Conservation (phyloP, 2,329 filamentous ascomycete genomes). For the Neopestalotiopsis sp. region DNA sequence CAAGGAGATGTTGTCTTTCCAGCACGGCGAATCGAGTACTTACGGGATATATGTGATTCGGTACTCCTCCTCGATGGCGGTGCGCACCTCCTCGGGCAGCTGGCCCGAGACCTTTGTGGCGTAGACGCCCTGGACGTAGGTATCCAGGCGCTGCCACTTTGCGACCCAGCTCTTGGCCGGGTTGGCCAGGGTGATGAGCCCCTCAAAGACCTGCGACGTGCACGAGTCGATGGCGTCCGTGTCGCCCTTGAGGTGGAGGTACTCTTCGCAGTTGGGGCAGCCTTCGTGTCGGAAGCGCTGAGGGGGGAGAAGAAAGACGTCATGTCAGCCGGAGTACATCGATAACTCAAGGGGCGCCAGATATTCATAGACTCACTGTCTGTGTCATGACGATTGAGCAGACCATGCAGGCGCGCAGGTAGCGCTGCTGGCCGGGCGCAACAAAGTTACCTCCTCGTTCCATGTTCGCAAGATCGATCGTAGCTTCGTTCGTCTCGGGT, state of each 20-base stretch:
- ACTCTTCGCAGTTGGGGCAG: constrained; percentile 95
- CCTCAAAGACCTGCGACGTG: constrained; percentile 96
- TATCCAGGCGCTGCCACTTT: constrained; percentile 92
- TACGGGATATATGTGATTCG: constrained; percentile 71
- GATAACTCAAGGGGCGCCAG: constrained; percentile 6
- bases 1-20: not conserved
- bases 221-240: constrained; percentile 86
- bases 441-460: constrained; percentile 62
- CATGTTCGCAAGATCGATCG: constrained; percentile 12
- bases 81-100: constrained; percentile 69
- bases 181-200: constrained; percentile 83
- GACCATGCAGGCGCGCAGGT: constrained; percentile 96
- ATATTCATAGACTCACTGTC: constrained; percentile 51
- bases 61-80: constrained; percentile 66
- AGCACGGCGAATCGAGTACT: constrained; percentile 36
- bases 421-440: constrained; percentile 77
- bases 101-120: constrained; percentile 93
- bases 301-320: not conserved
- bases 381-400: constrained; percentile 92
- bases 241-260: constrained; percentile 82
- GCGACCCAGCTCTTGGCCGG: constrained; percentile 91
- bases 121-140: constrained; percentile 88
- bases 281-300: constrained; percentile 86
- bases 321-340: not conserved
- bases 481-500: not conserved